Conservation (phyloP, 495 filamentous ascomycete genomes). For the Thozetella sp. region DNA sequence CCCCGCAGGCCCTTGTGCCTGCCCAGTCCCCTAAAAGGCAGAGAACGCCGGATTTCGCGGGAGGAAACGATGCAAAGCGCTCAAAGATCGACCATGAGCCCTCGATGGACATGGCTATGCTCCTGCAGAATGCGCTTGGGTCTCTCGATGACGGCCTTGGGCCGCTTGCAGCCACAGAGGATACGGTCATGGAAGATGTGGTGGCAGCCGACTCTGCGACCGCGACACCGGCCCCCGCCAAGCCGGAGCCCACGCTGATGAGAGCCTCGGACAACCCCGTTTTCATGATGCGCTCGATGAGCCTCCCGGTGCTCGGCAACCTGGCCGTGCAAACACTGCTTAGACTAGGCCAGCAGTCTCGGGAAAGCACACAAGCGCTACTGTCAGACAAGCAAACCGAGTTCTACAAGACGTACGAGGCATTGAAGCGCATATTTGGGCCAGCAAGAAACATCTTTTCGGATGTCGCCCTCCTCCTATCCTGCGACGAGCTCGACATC, state of each 20-base stretch:
- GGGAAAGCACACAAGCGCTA: constrained; percentile 69
- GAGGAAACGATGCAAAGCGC: constrained; percentile 31
- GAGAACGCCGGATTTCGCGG: constrained; percentile 27
- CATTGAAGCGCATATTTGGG: constrained; percentile 79
- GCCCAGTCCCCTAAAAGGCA: constrained; percentile 24
- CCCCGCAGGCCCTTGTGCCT: background rate
- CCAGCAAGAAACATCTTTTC: constrained; percentile 81
- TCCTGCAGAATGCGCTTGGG: constrained; percentile 25
- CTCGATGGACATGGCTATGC: constrained; percentile 20
- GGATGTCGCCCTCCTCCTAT: constrained; percentile 68
- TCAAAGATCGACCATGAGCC: constrained; percentile 25
- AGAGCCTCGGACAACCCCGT: constrained; percentile 26
- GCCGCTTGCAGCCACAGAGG: constrained; percentile 16
- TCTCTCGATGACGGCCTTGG: constrained; percentile 14
- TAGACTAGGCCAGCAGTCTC: constrained; percentile 41
- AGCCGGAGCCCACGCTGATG: constrained; percentile 24
- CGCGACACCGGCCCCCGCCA: constrained; percentile 15
- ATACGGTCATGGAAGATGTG: constrained; percentile 12
- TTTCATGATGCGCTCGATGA: constrained; percentile 34
- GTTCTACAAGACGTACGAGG: constrained; percentile 77
- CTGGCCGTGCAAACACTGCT: constrained; percentile 46
- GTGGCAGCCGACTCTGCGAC: constrained; percentile 6
- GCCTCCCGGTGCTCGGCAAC: constrained; percentile 42
- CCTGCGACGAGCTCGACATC: constrained; percentile 71
- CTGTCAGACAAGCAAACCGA: constrained; percentile 75